Conservation (phyloP, 805 yeast species). For the Candida takata region DNA sequence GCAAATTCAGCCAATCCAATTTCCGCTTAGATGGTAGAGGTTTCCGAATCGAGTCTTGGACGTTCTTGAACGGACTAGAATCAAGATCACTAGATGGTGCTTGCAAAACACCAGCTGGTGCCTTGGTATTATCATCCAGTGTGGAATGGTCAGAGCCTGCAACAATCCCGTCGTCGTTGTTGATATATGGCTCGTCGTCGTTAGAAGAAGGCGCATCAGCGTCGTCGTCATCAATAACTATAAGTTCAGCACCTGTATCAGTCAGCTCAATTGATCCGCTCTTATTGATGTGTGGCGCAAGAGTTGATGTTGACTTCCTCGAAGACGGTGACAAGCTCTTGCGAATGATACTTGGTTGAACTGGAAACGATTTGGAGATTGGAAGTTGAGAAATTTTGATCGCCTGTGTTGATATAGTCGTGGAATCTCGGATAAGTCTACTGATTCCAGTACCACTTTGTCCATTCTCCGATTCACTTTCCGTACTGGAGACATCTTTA, state of each 20-base stretch:
- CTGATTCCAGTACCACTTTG: too few relatives aligned
- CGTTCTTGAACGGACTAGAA: constrained; percentile 2
- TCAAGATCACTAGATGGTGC: background rate
- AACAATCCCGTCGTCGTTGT: background rate
- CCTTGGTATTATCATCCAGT: background rate
- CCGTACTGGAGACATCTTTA: background rate
- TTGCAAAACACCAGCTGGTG: background rate
- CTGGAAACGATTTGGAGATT: too few relatives aligned
- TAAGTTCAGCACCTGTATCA: background rate
- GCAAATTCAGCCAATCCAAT: too few relatives aligned
- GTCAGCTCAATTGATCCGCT: constrained; percentile 2
- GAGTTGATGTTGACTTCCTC: background rate
- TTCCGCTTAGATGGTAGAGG: background rate
- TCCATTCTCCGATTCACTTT: background rate
- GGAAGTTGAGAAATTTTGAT: background rate
- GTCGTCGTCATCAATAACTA: background rate
- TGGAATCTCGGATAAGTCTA: background rate
- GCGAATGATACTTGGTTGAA: too few relatives aligned
- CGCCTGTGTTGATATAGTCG: constrained; percentile 2
- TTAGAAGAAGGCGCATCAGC: background rate
- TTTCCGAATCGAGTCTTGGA: background rate
- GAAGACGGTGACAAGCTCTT: background rate
- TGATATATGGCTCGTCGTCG: background rate
- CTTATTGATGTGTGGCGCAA: background rate
- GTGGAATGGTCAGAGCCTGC: constrained; percentile 1